Conservation (phyloP, 805 yeast species). For the Vanderwaltozyma tropicalis region DNA sequence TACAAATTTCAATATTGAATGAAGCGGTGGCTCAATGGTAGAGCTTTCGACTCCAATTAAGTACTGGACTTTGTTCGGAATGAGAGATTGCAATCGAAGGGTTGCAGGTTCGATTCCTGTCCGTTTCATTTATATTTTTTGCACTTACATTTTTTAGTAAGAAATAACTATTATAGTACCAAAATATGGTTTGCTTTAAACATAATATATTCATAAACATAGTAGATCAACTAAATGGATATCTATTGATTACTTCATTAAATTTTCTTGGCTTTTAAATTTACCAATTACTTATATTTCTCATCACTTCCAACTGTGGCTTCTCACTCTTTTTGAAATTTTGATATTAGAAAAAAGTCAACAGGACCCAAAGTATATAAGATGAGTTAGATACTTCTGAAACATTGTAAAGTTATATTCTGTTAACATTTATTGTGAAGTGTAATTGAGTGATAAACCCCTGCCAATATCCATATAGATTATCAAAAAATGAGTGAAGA, state of each 20-base stretch:
- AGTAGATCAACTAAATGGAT: no score
- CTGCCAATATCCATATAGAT: neutral
- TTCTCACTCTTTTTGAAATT: no score
- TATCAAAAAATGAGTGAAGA: conserved; percentile 1
- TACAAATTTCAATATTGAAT: conserved; percentile 2
- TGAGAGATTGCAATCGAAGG: conserved; percentile 42
- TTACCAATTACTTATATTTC: no score
- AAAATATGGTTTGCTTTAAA: neutral
- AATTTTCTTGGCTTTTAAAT: no score
- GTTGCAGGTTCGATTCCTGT: conserved; percentile 72
- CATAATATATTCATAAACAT: no score
- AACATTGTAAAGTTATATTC: no score
- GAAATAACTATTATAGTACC: no score
- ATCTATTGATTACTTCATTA: no score
- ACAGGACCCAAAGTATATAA: no score
- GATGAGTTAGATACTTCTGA: no score
- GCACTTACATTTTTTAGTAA: neutral
- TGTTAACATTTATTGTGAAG: neutral
- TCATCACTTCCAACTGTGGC: no score
- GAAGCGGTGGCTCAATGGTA: conserved; percentile 67
- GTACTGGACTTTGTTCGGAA: conserved; percentile 12
- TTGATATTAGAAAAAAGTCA: no score
- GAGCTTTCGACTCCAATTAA: conserved; percentile 50
- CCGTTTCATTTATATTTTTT: conserved; percentile 40
- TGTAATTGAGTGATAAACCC: neutral